Conservation (phyloP, 2,329 filamentous ascomycete genomes). For the Neospermospora avenae region DNA sequence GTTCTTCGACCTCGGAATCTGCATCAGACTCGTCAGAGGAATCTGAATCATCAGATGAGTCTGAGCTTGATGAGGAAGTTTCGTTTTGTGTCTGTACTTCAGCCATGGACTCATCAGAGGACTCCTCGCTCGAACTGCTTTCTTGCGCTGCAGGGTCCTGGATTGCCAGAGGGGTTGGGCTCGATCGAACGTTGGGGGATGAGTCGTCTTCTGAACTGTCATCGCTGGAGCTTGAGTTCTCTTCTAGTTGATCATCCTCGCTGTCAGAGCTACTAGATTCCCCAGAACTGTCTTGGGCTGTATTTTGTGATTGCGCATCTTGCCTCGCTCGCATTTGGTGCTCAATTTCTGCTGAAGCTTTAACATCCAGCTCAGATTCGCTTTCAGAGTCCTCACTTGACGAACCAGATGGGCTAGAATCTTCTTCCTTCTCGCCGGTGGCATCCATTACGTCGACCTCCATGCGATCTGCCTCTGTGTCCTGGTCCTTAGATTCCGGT, state of each 20-base stretch:
- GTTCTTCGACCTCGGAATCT: conserved; percentile 19
- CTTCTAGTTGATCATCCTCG: background rate
- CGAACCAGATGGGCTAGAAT: background rate
- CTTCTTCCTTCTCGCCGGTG: background rate
- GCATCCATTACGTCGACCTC: background rate
- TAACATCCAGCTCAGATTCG: background rate
- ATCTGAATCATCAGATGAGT: conserved; percentile 10
- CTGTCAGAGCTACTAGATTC: background rate
- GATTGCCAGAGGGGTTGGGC: conserved; percentile 5
- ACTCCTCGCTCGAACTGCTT: conserved; percentile 7
- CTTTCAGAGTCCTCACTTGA: background rate
- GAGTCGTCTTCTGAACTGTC: conserved; percentile 3
- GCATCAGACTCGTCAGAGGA: conserved; percentile 18
- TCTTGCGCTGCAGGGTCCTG: conserved; percentile 14
- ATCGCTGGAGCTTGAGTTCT: conserved; percentile 1
- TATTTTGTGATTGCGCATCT: background rate
- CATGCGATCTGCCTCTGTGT: conserved; percentile 6
- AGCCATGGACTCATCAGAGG: conserved; percentile 10
- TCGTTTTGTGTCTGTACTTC: background rate
- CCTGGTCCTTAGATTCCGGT: background rate
- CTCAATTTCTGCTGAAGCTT: background rate
- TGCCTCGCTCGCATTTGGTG: background rate
- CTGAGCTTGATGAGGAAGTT: conserved; percentile 7
- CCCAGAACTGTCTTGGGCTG: background rate
- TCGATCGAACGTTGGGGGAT: background rate